Conservation (phyloP, 768 basidiomycete species). For the Leucosporidium yakuticum region DNA sequence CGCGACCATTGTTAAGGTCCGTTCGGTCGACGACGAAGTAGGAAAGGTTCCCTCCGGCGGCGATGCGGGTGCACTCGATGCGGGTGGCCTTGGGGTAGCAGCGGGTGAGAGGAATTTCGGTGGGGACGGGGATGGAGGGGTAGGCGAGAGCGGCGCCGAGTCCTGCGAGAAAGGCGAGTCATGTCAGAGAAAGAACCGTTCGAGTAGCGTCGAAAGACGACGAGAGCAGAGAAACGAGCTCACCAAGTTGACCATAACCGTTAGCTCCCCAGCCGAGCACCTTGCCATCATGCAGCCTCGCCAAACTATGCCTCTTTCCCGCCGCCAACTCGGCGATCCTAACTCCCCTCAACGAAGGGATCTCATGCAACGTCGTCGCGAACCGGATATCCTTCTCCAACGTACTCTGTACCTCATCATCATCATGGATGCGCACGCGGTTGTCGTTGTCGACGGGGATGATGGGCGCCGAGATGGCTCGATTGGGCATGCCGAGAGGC, state of each 20-base stretch:
- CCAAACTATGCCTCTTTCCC: conserved; percentile 67
- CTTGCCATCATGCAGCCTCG: conserved; percentile 53
- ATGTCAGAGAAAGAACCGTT: background rate
- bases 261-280: conserved; percentile 89
- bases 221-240: conserved; percentile 54
- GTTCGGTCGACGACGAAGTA: conserved; percentile 26
- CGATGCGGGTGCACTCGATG: conserved; percentile 16
- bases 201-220: conserved; percentile 34
- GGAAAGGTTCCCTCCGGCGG: conserved; percentile 25
- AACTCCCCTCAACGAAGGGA: conserved; percentile 64
- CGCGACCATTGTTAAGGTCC: background rate
- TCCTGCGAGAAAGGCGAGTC: background rate
- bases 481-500: background rate
- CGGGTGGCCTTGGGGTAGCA: conserved; percentile 39
- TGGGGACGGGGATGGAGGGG: conserved; percentile 40
- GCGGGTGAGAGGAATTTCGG: conserved; percentile 43
- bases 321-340: conserved; percentile 64
- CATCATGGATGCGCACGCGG: background rate
- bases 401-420: conserved; percentile 40
- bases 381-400: conserved; percentile 52
- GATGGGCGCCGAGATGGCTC: too few relatives aligned
- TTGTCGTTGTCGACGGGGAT: background rate
- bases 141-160: conserved; percentile 19
- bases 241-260: conserved; percentile 74
- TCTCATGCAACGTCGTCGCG: conserved; percentile 65